phyloP scores from a whole-genome alignment of 345 rosid species.

The Camelina sativa region DNA sequence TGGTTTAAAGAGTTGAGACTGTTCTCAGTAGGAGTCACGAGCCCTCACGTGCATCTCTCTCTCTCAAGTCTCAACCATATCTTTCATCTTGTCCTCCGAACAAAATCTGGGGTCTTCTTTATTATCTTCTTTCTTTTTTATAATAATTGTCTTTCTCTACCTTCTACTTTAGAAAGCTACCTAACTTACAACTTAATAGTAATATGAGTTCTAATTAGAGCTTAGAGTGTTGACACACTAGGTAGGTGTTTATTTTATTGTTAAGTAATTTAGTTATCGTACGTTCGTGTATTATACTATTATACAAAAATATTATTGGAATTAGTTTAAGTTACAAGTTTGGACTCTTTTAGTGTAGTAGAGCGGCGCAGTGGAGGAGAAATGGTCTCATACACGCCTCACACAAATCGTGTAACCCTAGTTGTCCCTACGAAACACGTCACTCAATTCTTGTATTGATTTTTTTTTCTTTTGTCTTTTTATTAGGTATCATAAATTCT shows the following conservation, averaged over 20 bases:
- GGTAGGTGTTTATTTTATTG: constrained; percentile 12
- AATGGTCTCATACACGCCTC: constrained; percentile 44
- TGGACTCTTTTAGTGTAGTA: constrained; percentile 18
- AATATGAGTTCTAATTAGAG: neutral
- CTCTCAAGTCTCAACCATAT: constrained; percentile 27
- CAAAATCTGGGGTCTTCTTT: constrained; percentile 36
- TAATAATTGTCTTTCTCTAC: neutral
- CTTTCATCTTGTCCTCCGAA: constrained; percentile 28
- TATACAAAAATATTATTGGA: neutral
- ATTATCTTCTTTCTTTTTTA: neutral
- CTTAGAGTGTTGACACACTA: constrained; percentile 31
- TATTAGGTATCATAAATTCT: constrained; percentile 33
- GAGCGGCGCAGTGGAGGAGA: constrained; percentile 42
- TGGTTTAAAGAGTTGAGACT: constrained; percentile 22
- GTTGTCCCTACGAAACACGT: constrained; percentile 40
- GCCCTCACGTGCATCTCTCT: constrained; percentile 33
- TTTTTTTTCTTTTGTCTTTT: constrained; percentile 19
- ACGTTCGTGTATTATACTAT: constrained; percentile 29
- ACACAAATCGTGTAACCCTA: constrained; percentile 43
- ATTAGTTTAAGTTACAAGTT: neutral
- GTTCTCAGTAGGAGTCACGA: constrained; percentile 46
- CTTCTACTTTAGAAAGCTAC: constrained; percentile 6
- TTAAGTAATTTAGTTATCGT: constrained; percentile 13
- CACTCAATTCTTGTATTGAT: constrained; percentile 25
- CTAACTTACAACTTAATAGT: neutral